These are phyloP conservation scores for Microsporum ferrugineum DNA, from an alignment of 2,329 filamentous ascomycete species.

Conservation along the genomic window DNA sequence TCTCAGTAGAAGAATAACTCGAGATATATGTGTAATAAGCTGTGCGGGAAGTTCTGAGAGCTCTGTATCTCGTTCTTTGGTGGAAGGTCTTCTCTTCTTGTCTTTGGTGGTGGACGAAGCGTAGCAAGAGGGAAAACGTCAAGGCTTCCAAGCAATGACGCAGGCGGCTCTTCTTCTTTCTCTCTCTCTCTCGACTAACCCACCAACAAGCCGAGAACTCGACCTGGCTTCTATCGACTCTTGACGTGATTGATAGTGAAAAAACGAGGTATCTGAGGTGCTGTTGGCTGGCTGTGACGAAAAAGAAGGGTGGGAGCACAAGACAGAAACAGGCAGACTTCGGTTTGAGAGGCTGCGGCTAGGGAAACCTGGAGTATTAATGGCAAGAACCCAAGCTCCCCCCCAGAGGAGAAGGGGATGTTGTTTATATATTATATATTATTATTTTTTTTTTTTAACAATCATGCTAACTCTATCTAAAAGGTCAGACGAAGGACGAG, in stretches of 20 bases:
- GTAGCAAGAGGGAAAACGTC: neutral
- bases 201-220: too few relatives aligned
- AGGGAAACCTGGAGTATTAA: neutral
- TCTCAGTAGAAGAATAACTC: neutral
- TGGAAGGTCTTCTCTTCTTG: neutral
- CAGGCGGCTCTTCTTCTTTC: neutral
- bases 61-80: neutral
- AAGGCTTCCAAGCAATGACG: neutral
- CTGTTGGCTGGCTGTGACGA: neutral
- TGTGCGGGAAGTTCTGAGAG: neutral
- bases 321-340: neutral
- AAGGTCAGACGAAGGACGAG: conserved; percentile 1
- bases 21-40: neutral
- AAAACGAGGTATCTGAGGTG: too few relatives aligned
- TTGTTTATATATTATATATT: neutral
- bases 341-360: neutral
- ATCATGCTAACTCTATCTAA: neutral
- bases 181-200: too few relatives aligned
- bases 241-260: too few relatives aligned
- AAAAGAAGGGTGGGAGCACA: neutral
- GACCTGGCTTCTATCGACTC: neutral
- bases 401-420: neutral
- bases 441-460: neutral
- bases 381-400: too few relatives aligned
- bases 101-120: neutral